Evolutionary conservation across 768 basidiomycete species (phyloP).

Genomic region (Tephrocybe sp.): DNA sequence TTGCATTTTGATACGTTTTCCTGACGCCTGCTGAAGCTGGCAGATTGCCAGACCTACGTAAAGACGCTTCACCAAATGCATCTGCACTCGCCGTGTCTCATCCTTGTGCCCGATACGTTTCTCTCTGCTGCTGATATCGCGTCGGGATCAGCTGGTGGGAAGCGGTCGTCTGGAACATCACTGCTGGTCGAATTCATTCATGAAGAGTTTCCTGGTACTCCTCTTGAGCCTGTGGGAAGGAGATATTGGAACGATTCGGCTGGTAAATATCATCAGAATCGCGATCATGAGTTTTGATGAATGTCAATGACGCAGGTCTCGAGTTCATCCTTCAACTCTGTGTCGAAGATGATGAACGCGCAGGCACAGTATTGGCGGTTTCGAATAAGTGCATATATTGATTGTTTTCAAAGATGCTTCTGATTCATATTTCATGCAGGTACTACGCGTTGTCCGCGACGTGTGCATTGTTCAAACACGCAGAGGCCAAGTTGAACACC

Average conservation of each 20-base stretch:
- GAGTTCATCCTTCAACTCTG: slow-evolving; percentile 79
- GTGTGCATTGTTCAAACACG: slow-evolving; percentile 85
- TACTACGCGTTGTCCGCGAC: slow-evolving; percentile 88
- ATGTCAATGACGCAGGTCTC: slow-evolving; percentile 48
- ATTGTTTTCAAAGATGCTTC: slow-evolving; percentile 3
- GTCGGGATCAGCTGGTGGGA: slow-evolving; percentile 41
- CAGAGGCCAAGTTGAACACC: slow-evolving; percentile 67
- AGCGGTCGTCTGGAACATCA: slow-evolving; percentile 48
- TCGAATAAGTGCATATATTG: slow-evolving; percentile 68
- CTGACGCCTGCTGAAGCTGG: slow-evolving; percentile 46
- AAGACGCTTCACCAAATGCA: slow-evolving; percentile 88
- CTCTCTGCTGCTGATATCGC: slow-evolving; percentile 56
- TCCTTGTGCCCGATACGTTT: slow-evolving; percentile 85
- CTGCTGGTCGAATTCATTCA: slow-evolving; percentile 70
- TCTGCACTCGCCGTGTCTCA: slow-evolving; percentile 64
- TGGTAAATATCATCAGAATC: slow-evolving; percentile 50
- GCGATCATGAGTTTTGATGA: neutral
- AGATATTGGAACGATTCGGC: slow-evolving; percentile 86
- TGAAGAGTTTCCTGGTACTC: slow-evolving; percentile 70
- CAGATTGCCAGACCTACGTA: slow-evolving; percentile 86
- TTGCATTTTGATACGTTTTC: slow-evolving; percentile 1
- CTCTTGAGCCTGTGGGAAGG: slow-evolving; percentile 70
- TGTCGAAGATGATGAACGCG: slow-evolving; percentile 78
- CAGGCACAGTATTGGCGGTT: slow-evolving; percentile 75
- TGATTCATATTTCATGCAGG: slow-evolving; percentile 38